Evolutionary conservation across 2,329 filamentous ascomycete genomes (phyloP), one percentile per base, ranked within the genome.

Genomic region (Conoideocrella luteorostrata): DNA sequence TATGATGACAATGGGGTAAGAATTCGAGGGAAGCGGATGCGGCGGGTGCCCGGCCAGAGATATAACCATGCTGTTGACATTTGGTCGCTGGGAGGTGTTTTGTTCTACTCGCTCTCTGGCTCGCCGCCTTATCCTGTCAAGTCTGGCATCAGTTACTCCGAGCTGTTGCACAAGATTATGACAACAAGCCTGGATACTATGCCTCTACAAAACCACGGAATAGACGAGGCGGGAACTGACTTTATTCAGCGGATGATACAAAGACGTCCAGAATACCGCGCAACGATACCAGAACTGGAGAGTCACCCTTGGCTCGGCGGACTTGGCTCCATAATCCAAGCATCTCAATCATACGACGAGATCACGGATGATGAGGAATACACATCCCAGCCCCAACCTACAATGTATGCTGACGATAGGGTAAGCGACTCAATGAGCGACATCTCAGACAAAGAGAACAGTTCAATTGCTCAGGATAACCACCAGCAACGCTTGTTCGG

Each of bases 41-140:
- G 80, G 18, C 78, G 82, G 46, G 54, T 57, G 11, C 62, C 66
- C 50, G 76, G 65, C 43, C 78, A 81, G 56, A 82, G 88, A 18
- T 98, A 98, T 62, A 88, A 83, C 57, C 88, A 95, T 49, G 88
- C 89, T 2, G 87, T 97, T 24, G 93, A 98, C 59, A 86, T 96
- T 49, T 98, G 93, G 91, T 97, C 93, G 0, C 79, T 95, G 37
- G 93, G 88, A 13, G 93, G 90, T 12, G 93, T 98, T 2, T 67
- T 97, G 5, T 98, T 89, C 67, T 93, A 86, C 57, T 74, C 88
- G 6, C 70, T 98, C n/a, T 89, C 84, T 5, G 80, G 79, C 10
- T 74, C 75, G 23, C 86, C 91, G 22, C 91, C 93, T 1, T 97
- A 88, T 60, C 84, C 84, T 22, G 89, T 86, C 13, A 80, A 82